Evolutionary conservation across 2,329 filamentous ascomycete genomes (phyloP), one percentile per base, ranked within the genome.

Genomic region (Colletotrichum lindemuthianum): DNA sequence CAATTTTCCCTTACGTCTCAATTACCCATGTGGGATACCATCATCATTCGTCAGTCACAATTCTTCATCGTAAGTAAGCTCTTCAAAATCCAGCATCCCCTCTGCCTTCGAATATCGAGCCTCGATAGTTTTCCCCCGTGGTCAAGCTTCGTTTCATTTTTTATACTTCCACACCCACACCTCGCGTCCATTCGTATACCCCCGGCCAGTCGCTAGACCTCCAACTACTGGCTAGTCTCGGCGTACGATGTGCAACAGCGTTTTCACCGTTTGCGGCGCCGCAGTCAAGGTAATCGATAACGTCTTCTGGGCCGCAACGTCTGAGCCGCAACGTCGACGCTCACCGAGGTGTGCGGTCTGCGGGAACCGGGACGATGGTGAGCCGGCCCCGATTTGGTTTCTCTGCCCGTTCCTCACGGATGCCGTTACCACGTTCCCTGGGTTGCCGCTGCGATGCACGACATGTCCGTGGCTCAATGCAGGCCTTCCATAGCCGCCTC

Each of bases 311-410:
- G 34, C 11, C 43, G 24, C 45, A 58, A 32, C n/a, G 9, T 51
- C 15, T 34, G 3, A 43, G 34, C 11, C 43, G 24, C 45, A 58
- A 32, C n/a, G 9, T 51, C 15, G 16, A n/a, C 13, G 34, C 40
- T 65, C 63, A 65, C 59, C 48, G 47, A 64, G 63, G 53, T 64
- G 53, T 64, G 24, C 53, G 59, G 63, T 64, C 47, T 64, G 24
- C 53, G 59, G 63, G 54, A 65, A 34, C 11, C 63, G 48, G 59
- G 53, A 59, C 63, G 48, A 54, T 59, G 59, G 63, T 64, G 59
- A 66, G 52, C 24, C 63, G 63, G 63, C 59, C 63, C 53, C 59
- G n/a, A n/a, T 10, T 8, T n/a, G 24, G 5, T 13, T 40, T 24
- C 24, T 24, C 4, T 4, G 24, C n/a, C n/a, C n/a, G 37, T 16